Percentiles rank a stretch among this genome's conserved stretches.
Conservation (phyloP, 139 green algal species). For the Diplosphaera chodatii region DNA sequence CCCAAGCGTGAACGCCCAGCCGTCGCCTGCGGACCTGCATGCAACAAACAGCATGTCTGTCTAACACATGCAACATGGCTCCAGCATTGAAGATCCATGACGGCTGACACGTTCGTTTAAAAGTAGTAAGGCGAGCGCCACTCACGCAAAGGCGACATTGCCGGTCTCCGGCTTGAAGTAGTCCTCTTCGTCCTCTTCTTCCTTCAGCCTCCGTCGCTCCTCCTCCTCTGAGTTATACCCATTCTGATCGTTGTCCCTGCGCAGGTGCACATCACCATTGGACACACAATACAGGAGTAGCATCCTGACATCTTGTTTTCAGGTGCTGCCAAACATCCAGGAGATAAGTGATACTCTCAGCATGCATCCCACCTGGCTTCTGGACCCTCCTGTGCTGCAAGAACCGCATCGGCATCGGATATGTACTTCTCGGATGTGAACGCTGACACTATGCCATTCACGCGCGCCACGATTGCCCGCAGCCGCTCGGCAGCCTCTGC, state of each 20-base stretch:
- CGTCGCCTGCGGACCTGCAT: conserved; percentile 86
- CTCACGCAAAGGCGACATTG: conserved; percentile 94
- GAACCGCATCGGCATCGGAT: conserved; percentile 82
- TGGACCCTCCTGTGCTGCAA: conserved; percentile 52
- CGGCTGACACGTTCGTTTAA: no score
- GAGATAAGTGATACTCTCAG: no score
- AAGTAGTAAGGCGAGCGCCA: no score
- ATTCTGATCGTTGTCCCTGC: not conserved
- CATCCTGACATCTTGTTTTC: no score
- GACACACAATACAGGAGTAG: no score
- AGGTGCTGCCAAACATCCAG: no score
- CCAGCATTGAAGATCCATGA: no score
- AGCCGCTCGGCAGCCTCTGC: conserved; percentile 74
- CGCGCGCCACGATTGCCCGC: conserved; percentile 76
- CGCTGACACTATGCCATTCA: conserved; percentile 89
- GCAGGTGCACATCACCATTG: not conserved
- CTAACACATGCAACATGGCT: no score
- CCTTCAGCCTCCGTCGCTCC: conserved; percentile 17
- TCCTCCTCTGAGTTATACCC: conserved; percentile 3
- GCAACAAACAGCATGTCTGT: no score
- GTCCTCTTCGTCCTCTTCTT: conserved; percentile 64
- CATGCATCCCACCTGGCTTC: conserved; percentile 11
- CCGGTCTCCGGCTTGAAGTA: conserved; percentile 66
- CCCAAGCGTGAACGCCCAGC: conserved; percentile 83
- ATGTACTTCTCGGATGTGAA: conserved; percentile 87